phyloP scores from a whole-genome alignment of 1,284 basidiomycete genomes.

The Pascua sp. region DNA sequence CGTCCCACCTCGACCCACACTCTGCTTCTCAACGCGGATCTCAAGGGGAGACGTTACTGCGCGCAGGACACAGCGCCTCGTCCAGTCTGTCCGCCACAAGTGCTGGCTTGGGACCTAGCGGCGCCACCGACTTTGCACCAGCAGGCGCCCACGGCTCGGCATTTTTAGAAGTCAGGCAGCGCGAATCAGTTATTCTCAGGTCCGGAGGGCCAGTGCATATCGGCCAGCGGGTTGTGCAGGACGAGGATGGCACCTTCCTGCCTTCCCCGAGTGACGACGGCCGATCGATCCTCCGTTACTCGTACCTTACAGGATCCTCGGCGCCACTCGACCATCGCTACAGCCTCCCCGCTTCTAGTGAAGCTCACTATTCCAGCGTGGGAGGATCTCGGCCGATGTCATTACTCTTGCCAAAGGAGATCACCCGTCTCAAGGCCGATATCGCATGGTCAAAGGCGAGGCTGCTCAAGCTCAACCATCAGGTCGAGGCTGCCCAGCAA shows the following conservation, averaged over 20 bases:
- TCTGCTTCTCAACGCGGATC: too few species aligned
- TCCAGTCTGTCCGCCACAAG: too few species aligned
- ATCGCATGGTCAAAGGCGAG: slow-evolving; percentile 4
- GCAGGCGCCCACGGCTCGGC: slow-evolving; percentile 1
- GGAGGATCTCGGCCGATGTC: not conserved
- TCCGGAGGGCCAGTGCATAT: slow-evolving; percentile 65
- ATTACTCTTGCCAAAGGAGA: not conserved
- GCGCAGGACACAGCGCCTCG: too few species aligned
- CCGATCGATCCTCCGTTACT: too few species aligned
- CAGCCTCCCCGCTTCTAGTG: too few species aligned
- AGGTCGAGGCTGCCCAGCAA: slow-evolving; percentile 63
- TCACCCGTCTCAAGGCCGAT: slow-evolving; percentile 1
- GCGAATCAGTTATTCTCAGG: slow-evolving; percentile 1
- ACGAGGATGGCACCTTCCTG: slow-evolving; percentile 55
- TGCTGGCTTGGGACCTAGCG: too few species aligned
- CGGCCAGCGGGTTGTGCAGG: slow-evolving; percentile 60
- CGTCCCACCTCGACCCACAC: too few species aligned
- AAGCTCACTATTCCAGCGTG: not conserved
- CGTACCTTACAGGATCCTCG: too few species aligned
- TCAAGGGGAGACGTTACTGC: too few species aligned
- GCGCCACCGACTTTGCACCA: not conserved
- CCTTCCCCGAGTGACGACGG: slow-evolving; percentile 8
- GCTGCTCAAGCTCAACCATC: slow-evolving; percentile 57
- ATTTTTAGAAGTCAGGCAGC: slow-evolving; percentile 13
- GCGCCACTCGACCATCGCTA: too few species aligned